A percentile compares a stretch with the other conserved stretches of the same genome.
These are phyloP conservation scores for Rhynchosporium agropyri DNA, from an alignment of 2,329 filamentous ascomycete species.

Conservation along the genomic window DNA sequence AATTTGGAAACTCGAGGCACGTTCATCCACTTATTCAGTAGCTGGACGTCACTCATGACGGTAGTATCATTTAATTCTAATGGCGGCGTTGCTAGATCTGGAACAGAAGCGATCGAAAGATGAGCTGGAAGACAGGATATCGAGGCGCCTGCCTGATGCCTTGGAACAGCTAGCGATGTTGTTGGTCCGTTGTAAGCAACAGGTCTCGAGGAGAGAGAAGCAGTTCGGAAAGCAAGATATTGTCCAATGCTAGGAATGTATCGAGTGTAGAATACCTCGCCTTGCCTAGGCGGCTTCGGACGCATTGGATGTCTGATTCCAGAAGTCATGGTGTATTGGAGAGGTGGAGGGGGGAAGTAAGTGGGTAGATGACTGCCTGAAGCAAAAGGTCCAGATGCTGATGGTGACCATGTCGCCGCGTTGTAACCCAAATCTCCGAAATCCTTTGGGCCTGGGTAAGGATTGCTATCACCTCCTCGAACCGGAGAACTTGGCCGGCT, in stretches of 20 bases:
- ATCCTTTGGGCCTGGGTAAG: constrained; percentile 38
- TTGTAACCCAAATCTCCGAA: constrained; percentile 41
- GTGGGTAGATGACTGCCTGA: constrained; percentile 86
- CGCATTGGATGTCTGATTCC: constrained; percentile 82
- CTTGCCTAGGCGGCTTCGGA: constrained; percentile 85
- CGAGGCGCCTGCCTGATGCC: constrained; percentile 38
- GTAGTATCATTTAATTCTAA: constrained; percentile 37
- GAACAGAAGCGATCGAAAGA: constrained; percentile 44
- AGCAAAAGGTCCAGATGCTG: constrained; percentile 68
- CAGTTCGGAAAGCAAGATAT: constrained; percentile 87
- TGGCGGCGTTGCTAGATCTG: constrained; percentile 47
- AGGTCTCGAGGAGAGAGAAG: constrained; percentile 66
- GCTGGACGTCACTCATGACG: constrained; percentile 58
- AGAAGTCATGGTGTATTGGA: constrained; percentile 79
- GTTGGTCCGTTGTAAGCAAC: constrained; percentile 66
- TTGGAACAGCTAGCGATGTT: constrained; percentile 31
- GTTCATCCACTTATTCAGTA: constrained; percentile 88
- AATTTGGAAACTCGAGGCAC: constrained; percentile 80
- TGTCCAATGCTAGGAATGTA: constrained; percentile 81
- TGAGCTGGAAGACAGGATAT: constrained; percentile 40
- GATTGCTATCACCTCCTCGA: constrained; percentile 42
- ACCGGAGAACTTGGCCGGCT: constrained; percentile 59
- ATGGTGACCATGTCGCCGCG: constrained; percentile 44
- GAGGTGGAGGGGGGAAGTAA: constrained; percentile 82
- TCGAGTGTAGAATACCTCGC: constrained; percentile 87